These are phyloP conservation scores for Trichoderma sp. DNA, from an alignment of 2,329 filamentous ascomycete genomes.

Conservation along the genomic window DNA sequence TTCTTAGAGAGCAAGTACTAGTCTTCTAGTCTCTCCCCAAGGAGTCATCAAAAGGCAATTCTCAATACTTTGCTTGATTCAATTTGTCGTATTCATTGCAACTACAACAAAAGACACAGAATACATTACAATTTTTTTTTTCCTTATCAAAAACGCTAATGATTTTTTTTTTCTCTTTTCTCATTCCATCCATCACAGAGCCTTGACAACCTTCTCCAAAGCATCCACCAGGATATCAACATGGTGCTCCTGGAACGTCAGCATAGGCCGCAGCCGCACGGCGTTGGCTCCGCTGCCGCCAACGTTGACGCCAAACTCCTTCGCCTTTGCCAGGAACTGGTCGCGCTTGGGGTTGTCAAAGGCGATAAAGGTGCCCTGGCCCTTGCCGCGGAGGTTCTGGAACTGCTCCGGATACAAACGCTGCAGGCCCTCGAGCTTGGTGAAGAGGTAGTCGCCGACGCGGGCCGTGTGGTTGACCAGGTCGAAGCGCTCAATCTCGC, in stretches of 20 bases:
- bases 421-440: slow-evolving; percentile 64
- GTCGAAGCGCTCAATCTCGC: slow-evolving; percentile 72
- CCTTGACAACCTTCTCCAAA: slow-evolving; percentile 69
- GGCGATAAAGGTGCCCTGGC: slow-evolving; percentile 87
- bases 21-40: too few species aligned
- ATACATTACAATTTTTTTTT: neutral
- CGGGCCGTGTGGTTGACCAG: slow-evolving; percentile 76
- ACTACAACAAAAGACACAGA: neutral
- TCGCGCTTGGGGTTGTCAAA: slow-evolving; percentile 82
- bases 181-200: slow-evolving; percentile 25
- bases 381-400: slow-evolving; percentile 80
- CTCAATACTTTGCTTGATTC: neutral
- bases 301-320: slow-evolving; percentile 80
- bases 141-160: neutral
- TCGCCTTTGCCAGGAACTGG: slow-evolving; percentile 73
- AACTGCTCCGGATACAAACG: slow-evolving; percentile 73
- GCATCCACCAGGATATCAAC: slow-evolving; percentile 78
- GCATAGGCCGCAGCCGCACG: slow-evolving; percentile 81
- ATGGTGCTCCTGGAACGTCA: slow-evolving; percentile 89
- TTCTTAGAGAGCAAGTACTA: too few species aligned
- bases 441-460: slow-evolving; percentile 76
- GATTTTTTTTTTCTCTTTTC: neutral
- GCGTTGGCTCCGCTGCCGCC: slow-evolving; percentile 75
- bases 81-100: neutral
- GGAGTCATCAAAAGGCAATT: neutral